Evolutionary conservation across 768 basidiomycete genomes (phyloP), one percentile per base, ranked within the genome.

Genomic region (Epithele typhae): DNA sequence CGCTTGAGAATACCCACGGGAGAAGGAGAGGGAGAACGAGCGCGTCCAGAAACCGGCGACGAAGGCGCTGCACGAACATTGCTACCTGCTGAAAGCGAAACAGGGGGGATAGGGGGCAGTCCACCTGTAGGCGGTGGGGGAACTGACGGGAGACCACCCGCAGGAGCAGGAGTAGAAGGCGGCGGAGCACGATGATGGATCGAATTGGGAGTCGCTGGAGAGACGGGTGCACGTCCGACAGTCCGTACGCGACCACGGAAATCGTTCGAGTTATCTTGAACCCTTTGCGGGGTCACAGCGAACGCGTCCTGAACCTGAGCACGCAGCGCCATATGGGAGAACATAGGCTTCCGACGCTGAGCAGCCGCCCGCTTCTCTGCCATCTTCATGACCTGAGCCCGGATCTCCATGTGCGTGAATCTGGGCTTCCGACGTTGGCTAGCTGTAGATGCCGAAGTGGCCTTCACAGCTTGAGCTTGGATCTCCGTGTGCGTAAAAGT

Each of bases 401-500:
- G 57, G 17, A 63, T 35, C 22, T 60, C 63, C 36, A 48, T 46
- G 24, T 65, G 59, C 1, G 55, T 59, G 37, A 37, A 46, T 27
- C 34, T 52, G 17, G 47, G 47, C 32, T 18, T 42, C 14, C 37
- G 23, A 17, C 41, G 45, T 17, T 9, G 7, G 14, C 11, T 19
- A 4, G 23, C 22, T n/a, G 6, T 6, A 23, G n/a, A n/a, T n/a
- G n/a, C n/a, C n/a, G 12, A 17, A 7, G 12, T 17, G 12, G 21
- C 42, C 18, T 17, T 33, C 21, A 41, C 43, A 36, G 43, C 43
- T 23, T 45, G 37, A 5, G 32, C 32, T 15, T 38, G 36, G 14
- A 52, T 22, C 25, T 52, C 34, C 17, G 17, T 6, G 27, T 52
- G 50, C 12, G 37, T 40, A 39, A 23, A 50, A n/a, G 12, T 39